Percentiles rank a stretch among this genome's conserved stretches.
Conservation (phyloP, 164 flowering plant species). For the Nymphaea colorata region DNA sequence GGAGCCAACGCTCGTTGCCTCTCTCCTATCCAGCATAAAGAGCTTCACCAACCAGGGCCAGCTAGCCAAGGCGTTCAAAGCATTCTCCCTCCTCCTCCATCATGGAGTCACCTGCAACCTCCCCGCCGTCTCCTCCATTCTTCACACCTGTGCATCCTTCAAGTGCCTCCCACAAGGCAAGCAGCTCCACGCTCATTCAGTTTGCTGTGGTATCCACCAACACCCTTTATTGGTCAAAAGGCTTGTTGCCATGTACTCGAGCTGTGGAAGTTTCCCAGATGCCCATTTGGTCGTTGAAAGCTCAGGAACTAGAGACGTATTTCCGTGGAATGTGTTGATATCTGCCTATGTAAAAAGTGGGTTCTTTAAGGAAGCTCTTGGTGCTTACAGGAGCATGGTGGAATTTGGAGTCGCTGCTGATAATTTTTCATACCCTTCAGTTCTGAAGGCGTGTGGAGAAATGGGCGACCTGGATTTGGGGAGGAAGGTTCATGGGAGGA, state of each 20-base stretch:
- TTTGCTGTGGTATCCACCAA: slow-evolving; percentile 27
- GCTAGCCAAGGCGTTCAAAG: slow-evolving; percentile 21
- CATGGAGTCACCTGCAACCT: slow-evolving; percentile 11
- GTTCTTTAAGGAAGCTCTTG: slow-evolving; percentile 19
- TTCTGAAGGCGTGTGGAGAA: slow-evolving; percentile 58
- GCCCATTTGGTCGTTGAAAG: slow-evolving; percentile 23
- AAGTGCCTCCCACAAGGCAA: slow-evolving; percentile 23
- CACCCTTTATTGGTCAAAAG: slow-evolving; percentile 30
- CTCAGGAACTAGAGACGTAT: slow-evolving; percentile 15
- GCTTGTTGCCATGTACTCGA: slow-evolving; percentile 35
- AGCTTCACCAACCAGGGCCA: slow-evolving; percentile 7
- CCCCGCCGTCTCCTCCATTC: slow-evolving; percentile 24
- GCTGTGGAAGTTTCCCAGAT: slow-evolving; percentile 17
- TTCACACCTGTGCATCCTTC: slow-evolving; percentile 22
- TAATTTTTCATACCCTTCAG: slow-evolving; percentile 44
- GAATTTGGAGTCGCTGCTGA: slow-evolving; percentile 31
- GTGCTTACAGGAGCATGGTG: slow-evolving; percentile 29
- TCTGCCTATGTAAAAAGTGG: slow-evolving; percentile 30
- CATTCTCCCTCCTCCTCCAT: slow-evolving; percentile 19
- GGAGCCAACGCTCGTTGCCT: slow-evolving; percentile 5
- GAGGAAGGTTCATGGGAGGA: slow-evolving; percentile 25
- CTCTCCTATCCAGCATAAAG: slow-evolving; percentile 8
- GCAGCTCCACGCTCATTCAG: slow-evolving; percentile 33
- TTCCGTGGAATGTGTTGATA: slow-evolving; percentile 51
- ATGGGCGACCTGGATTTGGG: slow-evolving; percentile 27